Conservation (phyloP, 2,329 filamentous ascomycete genomes). For the Beauveria varroae region DNA sequence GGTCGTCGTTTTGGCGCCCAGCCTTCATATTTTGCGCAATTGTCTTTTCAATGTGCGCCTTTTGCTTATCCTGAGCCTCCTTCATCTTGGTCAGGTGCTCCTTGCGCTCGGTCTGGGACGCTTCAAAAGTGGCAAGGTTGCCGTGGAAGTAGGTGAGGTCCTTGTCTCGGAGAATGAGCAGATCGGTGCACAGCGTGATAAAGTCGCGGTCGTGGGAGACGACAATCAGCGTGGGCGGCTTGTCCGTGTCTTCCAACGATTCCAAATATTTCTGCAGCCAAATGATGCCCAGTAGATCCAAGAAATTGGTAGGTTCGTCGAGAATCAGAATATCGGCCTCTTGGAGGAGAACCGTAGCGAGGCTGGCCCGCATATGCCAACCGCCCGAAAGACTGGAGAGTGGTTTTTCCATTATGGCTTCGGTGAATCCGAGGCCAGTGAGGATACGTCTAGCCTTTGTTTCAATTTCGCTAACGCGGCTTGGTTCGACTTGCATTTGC, state of each 20-base stretch:
- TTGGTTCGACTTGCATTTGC: constrained; percentile 59
- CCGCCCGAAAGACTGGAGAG: constrained; percentile 66
- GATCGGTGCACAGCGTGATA: constrained; percentile 66
- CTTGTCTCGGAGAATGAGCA: constrained; percentile 68
- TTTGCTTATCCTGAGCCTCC: constrained; percentile 74
- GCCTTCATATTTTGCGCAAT: constrained; percentile 68
- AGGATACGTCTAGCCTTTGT: constrained; percentile 59
- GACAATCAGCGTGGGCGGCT: constrained; percentile 61
- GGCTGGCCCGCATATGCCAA: constrained; percentile 63
- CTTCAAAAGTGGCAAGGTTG: constrained; percentile 64
- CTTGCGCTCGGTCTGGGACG: constrained; percentile 58
- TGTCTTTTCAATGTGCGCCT: constrained; percentile 70
- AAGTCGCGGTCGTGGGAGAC: constrained; percentile 85
- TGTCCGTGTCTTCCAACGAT: constrained; percentile 41
- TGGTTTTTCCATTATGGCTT: constrained; percentile 49
- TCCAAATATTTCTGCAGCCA: constrained; percentile 73
- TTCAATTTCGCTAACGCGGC: constrained; percentile 57
- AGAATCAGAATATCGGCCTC: constrained; percentile 71
- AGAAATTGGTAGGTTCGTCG: constrained; percentile 82
- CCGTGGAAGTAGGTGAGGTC: constrained; percentile 67
- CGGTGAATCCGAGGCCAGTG: constrained; percentile 63
- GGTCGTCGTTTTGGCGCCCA: constrained; percentile 70
- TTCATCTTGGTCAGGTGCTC: constrained; percentile 66
- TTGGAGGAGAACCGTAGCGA: constrained; percentile 61
- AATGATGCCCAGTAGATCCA: constrained; percentile 75